Base-by-base conservation (phyloP, 768 basidiomycete species). In the Lactarius tabidus region DNA sequence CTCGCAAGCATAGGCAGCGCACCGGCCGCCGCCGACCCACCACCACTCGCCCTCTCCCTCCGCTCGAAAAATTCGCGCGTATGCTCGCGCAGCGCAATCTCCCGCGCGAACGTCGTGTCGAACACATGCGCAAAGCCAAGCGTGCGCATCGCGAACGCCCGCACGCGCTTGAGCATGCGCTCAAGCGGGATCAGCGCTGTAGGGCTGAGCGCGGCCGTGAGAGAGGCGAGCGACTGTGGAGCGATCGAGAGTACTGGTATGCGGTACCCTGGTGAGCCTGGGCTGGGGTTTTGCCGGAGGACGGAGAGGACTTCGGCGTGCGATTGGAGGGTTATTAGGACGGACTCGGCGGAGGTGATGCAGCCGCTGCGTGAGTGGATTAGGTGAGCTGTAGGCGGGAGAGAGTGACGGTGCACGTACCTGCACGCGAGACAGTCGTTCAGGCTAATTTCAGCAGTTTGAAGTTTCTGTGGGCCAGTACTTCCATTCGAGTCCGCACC, bases 361-460 rank as follows among this genome's bases (percentile, higher is more conserved):
- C 97, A 99, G 2, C 97, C 97, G 65, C 96, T 97, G 69, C 18
- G 35, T 6, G 52, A 14, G 29, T 8, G 17, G 48, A 29, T 23
- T 33, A 55, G 55, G 43, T 41, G 26, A 58, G 51, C 6, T 0
- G 14, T 10, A 18, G 17, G 10, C 0, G 33, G 5, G 36, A 20
- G 26, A 29, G 48, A 43, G 31, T n/a, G n/a, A 26, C 3, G n/a
- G 41, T 29, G 12, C 3, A 17, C 88, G 59, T 72, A 93, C 95
- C 94, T 97, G 83, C 97, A 98, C 29, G 97, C 97, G 54, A 99
- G 81, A 77, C 97, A 99, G 74, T 99, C 97, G 69, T 97, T 98
- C 71, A 99, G 76, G 73, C 88, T 98, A 69, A 99, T 93, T 75
- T 98, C 91, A 2, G 97, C 97, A 70, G 93, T 93, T 71, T 93